Evolutionary conservation across 2,329 filamentous ascomycete species (phyloP).

Genomic region (Colletotrichum orchidophilum): DNA sequence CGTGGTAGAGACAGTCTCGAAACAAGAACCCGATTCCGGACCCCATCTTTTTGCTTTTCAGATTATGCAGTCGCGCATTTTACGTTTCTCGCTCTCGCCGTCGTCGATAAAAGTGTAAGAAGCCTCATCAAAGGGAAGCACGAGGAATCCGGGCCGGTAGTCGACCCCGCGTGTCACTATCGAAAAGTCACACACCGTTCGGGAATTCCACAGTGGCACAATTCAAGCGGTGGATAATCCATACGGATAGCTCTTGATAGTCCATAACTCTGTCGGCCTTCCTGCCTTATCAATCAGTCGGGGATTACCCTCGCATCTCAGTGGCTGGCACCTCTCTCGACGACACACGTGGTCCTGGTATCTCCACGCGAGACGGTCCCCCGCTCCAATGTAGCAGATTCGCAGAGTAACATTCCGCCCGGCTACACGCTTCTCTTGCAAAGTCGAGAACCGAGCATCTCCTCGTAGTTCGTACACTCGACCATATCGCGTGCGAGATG

Average conservation of each 20-base stretch:
- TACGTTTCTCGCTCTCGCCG: not conserved
- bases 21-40: slow-evolving; percentile 19
- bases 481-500: not conserved
- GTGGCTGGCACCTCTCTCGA: not conserved
- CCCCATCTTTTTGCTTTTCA: not conserved
- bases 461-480: no score
- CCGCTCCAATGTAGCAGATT: not conserved
- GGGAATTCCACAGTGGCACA: not conserved
- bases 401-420: not conserved
- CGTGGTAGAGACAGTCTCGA: slow-evolving; percentile 8
- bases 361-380: not conserved
- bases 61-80: slow-evolving; percentile 3
- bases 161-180: not conserved
- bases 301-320: not conserved
- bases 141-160: not conserved
- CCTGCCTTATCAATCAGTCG: not conserved
- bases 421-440: slow-evolving; percentile 1
- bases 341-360: not conserved
- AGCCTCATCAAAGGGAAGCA: not conserved
- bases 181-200: not conserved
- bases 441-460: not conserved
- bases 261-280: not conserved
- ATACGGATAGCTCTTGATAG: not conserved
- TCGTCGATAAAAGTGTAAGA: not conserved
- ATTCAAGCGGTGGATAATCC: not conserved